Evolutionary conservation across 306 rosid species (phyloP), one percentile per base, ranked within the genome.

Genomic region (Trichosanthes cucumerina): DNA sequence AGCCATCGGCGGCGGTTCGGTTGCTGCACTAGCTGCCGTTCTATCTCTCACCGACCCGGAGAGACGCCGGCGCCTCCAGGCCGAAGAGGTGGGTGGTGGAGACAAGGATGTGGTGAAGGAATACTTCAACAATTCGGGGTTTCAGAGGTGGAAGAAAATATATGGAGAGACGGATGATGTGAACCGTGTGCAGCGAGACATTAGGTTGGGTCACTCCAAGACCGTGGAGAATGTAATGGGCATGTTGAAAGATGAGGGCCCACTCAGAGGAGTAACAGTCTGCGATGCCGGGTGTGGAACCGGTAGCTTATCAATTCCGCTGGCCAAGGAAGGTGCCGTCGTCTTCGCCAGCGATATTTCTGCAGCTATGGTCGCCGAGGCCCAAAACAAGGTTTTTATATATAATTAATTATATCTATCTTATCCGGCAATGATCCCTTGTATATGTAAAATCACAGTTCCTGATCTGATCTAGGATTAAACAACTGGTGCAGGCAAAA

Each of bases 271-370:
- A 0, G 88, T 91, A 7, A 86, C 97, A 9, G 83, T 95, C 23
- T 95, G 96, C 11, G 99, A 95, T 65, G 97, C 97, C 1, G 97
- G 97, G 1, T 95, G 98, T n/a, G 99, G 99, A 6, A 95, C 98
- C 12, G 98, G 98, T n/a, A 87, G 90, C 15, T 84, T 92, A 18
- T 83, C 97, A 1, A 89, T 95, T 82, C 99, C 99, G 6, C 90
- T 95, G 1, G 97, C 99, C 0, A 92, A 89, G 75, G 96, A 85
- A 47, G 97, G 97, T 2, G 97, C 96, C 13, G 7, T 85, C 59
- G 97, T 95, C 2, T 79, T 58, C 18, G 91, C 99, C 14, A 85
- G 85, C 36, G 97, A 95, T 68, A 92, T 95, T 63, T 95, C 97
- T 12, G 92, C 97, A 7, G 90, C 97, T 16, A 95, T 95, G 99